phyloP scores from a whole-genome alignment of 495 filamentous ascomycete species.

The Terfezia claveryi region DNA sequence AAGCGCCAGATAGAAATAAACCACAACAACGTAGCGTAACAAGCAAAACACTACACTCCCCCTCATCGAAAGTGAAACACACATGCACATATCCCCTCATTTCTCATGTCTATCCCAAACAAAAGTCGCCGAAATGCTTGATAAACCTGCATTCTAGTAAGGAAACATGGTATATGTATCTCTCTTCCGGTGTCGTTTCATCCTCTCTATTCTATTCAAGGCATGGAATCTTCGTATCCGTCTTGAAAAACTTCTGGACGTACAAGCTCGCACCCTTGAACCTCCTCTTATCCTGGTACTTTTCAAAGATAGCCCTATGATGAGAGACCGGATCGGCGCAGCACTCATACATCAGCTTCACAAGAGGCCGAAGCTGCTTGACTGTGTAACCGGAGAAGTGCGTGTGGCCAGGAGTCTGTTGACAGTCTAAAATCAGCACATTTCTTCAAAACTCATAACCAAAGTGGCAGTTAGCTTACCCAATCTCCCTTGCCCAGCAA shows the following conservation, averaged over 20 bases:
- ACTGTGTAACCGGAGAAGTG: constrained; percentile 87
- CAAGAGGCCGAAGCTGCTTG: constrained; percentile 52
- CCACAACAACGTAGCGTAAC: no score
- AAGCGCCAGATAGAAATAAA: no score
- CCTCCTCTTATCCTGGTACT: constrained; percentile 60
- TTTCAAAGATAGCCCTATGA: constrained; percentile 70
- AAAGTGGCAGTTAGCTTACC: constrained; percentile 36
- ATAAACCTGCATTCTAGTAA: no score
- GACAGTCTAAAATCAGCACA: neutral
- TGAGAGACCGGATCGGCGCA: constrained; percentile 62
- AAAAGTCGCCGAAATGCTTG: no score
- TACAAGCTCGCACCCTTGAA: constrained; percentile 66
- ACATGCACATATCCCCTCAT: no score
- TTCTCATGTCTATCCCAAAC: no score
- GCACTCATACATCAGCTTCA: constrained; percentile 62
- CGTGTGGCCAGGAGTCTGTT: constrained; percentile 55
- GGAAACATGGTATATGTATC: no score
- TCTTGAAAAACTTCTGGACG: constrained; percentile 47
- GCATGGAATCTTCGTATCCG: constrained; percentile 17
- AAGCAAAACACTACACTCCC: no score
- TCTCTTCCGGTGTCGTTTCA: no score
- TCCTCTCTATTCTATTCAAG: no score
- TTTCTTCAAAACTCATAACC: no score
- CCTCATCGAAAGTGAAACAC: no score
- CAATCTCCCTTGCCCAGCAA: constrained; percentile 78